Percentiles rank a stretch among this genome's conserved stretches.
phyloP scores from a whole-genome alignment of 306 rosid species.

The Inga oerstediana region DNA sequence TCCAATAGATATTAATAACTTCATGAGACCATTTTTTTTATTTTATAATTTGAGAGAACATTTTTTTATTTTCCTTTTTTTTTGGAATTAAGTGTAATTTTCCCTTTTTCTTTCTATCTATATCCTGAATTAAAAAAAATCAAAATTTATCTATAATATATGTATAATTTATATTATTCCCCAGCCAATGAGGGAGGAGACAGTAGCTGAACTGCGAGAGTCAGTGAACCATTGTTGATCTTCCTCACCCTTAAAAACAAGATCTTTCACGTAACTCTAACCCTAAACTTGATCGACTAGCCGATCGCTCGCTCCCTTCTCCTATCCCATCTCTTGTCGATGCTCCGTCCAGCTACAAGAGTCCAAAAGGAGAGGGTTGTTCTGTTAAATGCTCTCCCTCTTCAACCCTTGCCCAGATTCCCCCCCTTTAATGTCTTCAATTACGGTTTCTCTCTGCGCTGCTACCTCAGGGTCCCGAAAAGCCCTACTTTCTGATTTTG shows the following conservation, averaged over 20 bases:
- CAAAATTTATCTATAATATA: too few species aligned
- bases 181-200: not conserved
- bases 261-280: not conserved
- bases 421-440: constrained; percentile 88
- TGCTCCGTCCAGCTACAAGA: constrained; percentile 37
- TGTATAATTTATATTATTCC: not conserved
- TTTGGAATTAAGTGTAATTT: too few species aligned
- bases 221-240: not conserved
- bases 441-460: constrained; percentile 49
- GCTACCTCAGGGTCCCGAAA: constrained; percentile 73
- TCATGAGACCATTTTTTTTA: too few species aligned
- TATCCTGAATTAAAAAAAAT: too few species aligned
- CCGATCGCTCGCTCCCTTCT: not conserved
- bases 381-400: constrained; percentile 66
- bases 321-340: constrained; percentile 25
- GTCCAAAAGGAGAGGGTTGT: constrained; percentile 62
- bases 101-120: too few species aligned
- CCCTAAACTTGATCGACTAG: not conserved
- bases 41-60: too few species aligned
- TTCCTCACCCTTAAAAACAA: not conserved
- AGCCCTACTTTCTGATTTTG: constrained; percentile 61
- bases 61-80: too few species aligned
- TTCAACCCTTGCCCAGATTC: constrained; percentile 36
- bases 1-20: too few species aligned
- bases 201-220: not conserved